Base-by-base conservation (phyloP, 2,329 filamentous ascomycete species). In the Metarhizium guizhouense region DNA sequence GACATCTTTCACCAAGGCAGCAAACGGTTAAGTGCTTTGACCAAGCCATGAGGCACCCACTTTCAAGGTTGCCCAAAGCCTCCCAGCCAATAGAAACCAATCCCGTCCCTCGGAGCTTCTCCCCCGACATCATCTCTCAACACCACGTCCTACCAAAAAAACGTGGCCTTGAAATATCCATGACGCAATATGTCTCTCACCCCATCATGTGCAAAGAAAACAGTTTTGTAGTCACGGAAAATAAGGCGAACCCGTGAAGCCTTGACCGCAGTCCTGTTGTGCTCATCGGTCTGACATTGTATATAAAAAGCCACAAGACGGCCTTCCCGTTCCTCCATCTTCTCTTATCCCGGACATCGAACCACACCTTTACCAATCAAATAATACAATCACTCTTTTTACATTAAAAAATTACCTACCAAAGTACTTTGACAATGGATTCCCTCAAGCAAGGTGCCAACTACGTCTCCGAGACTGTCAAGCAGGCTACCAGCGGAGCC, bases 401-500 rank as follows among this genome's bases (percentile, higher is more conserved):
- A 38, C 53, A 59, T 59, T 57, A 36, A 53, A 56, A 56, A 56
- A 36, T 48, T 16, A 1, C 16, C 40, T 16, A 43, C 6, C 40
- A 43, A 43, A 43, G 2, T 20, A 45, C 42, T 1, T 8, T 11
- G 56, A 74, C 56, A 70, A 80, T 80, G 77, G 77, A 80, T 54
- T 73, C 76, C 60, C 59, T 79, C 68, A 77, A 78, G 76, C 81
- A 85, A 74, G 79, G 78, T 67, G 82, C 74, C 74, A 86, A 85
- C 80, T 84, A 81, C 80, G 81, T 85, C 70, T 70, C 77, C 60
- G 84, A 86, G 77, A 74, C 76, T 65, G 71, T 83, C 68, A 77
- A 85, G 76, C 74, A 84, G 68, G 74, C 75, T 58, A 67, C 76
- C 60, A 74, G 74, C 59, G 76, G 78, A 62, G 74, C 79, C 59